Evolutionary conservation across 768 basidiomycete genomes (phyloP).

Genomic region (Hortiboletus campestris): DNA sequence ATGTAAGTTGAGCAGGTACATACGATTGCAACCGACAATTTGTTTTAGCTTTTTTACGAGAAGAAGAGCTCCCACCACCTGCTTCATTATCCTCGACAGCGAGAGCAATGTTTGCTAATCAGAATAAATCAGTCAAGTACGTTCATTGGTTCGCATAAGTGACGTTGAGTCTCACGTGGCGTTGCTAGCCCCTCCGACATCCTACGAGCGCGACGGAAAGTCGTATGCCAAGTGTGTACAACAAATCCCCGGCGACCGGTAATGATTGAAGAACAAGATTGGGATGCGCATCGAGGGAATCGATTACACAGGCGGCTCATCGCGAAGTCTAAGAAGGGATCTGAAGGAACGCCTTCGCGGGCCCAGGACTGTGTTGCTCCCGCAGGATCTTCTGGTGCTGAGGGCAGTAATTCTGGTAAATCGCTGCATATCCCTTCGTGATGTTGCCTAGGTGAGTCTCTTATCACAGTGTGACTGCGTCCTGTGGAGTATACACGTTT

Average conservation of each 20-base stretch:
- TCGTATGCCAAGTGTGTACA: conserved; percentile 65
- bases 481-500: not conserved
- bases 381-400: conserved; percentile 5
- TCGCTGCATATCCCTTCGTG: conserved; percentile 6
- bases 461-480: not conserved
- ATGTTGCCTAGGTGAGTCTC: conserved; percentile 10
- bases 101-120: conserved; percentile 46
- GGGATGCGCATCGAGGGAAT: conserved; percentile 57
- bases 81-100: conserved; percentile 53
- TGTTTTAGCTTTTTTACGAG: conserved; percentile 49
- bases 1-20: conserved; percentile 34
- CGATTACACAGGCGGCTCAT: conserved; percentile 53
- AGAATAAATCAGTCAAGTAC: conserved; percentile 46
- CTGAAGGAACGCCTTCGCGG: not conserved
- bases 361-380: not conserved
- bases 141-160: conserved; percentile 15
- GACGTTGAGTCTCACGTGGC: conserved; percentile 9
- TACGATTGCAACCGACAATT: not conserved
- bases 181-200: conserved; percentile 53
- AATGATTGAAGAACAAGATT: conserved; percentile 58
- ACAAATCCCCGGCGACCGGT: conserved; percentile 51
- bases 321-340: conserved; percentile 26
- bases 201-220: conserved; percentile 54
- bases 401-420: not conserved
- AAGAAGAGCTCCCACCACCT: conserved; percentile 53